These are phyloP conservation scores for Physaria fendleri DNA, from an alignment of 345 rosid species.

Conservation along the genomic window DNA sequence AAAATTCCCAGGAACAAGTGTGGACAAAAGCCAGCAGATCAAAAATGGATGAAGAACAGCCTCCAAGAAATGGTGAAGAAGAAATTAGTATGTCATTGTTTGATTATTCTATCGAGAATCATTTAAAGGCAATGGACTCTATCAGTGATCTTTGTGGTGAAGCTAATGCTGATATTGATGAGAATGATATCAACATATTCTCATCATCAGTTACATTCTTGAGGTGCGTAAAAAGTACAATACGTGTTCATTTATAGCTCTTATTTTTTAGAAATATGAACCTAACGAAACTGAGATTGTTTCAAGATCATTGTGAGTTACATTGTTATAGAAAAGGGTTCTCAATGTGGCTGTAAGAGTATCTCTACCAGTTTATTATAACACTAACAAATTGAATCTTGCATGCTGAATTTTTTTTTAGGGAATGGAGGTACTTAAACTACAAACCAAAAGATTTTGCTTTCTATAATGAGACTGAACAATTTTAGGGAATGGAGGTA, in stretches of 20 bases:
- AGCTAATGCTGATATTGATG: conserved; percentile 21
- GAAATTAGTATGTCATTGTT: conserved; percentile 47
- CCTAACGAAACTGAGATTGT: neutral
- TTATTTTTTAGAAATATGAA: too few relatives aligned
- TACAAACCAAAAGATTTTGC: conserved; percentile 44
- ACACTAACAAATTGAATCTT: neutral
- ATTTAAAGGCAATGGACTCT: conserved; percentile 49
- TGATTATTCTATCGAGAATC: conserved; percentile 59
- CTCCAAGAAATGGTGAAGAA: conserved; percentile 7
- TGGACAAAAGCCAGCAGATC: neutral
- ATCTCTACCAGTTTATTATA: neutral
- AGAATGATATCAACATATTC: conserved; percentile 32
- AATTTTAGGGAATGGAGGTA: conserved; percentile 64
- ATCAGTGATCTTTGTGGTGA: conserved; percentile 57
- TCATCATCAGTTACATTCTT: conserved; percentile 59
- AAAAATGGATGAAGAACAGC: conserved; percentile 23
- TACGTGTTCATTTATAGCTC: neutral
- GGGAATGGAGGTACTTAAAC: conserved; percentile 62
- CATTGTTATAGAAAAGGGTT: neutral
- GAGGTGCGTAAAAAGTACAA: conserved; percentile 34
- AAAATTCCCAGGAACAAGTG: neutral
- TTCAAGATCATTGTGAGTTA: neutral
- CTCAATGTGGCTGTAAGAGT: neutral
- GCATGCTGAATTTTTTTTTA: neutral
- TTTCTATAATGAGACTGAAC: conserved; percentile 43